Conservation (phyloP, 768 basidiomycete genomes). For the Lactifluus hygrophoroides region DNA sequence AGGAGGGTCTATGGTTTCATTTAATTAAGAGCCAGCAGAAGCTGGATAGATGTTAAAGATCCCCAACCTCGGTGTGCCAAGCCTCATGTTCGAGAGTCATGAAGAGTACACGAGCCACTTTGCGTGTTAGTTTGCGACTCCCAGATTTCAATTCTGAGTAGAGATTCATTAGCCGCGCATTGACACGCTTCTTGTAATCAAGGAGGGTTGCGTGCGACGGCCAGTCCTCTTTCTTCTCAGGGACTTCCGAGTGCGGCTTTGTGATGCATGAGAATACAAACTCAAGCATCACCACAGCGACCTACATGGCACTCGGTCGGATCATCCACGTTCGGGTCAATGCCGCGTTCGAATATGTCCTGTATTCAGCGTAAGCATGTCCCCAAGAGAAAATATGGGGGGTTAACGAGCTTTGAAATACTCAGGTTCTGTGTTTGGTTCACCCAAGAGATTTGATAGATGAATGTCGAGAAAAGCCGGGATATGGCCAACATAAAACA, state of each 20-base stretch:
- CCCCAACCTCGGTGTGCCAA: constrained; percentile 67
- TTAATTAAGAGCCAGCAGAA: neutral
- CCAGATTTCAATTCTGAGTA: constrained; percentile 63
- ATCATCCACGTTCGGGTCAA: constrained; percentile 92
- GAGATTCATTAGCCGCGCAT: constrained; percentile 58
- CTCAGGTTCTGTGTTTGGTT: constrained; percentile 79
- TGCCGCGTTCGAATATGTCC: constrained; percentile 87
- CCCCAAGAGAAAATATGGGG: neutral
- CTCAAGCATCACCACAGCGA: constrained; percentile 6
- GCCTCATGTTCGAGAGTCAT: constrained; percentile 92
- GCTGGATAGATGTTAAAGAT: neutral
- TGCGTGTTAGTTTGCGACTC: constrained; percentile 45
- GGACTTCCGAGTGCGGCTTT: constrained; percentile 86
- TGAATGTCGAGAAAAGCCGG: constrained; percentile 91
- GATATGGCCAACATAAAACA: constrained; percentile 96
- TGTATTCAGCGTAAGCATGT: constrained; percentile 24
- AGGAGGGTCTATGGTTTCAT: constrained; percentile 60
- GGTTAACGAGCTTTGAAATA: constrained; percentile 51
- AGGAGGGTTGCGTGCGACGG: constrained; percentile 64
- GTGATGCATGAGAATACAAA: neutral
- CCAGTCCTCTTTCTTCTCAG: constrained; percentile 76
- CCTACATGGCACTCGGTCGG: constrained; percentile 78
- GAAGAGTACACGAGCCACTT: constrained; percentile 70
- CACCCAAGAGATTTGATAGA: constrained; percentile 61
- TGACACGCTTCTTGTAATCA: constrained; percentile 69